Evolutionary conservation across 2,329 filamentous ascomycete genomes (phyloP), one percentile per base, ranked within the genome.

Genomic region (Cadophora sp.): DNA sequence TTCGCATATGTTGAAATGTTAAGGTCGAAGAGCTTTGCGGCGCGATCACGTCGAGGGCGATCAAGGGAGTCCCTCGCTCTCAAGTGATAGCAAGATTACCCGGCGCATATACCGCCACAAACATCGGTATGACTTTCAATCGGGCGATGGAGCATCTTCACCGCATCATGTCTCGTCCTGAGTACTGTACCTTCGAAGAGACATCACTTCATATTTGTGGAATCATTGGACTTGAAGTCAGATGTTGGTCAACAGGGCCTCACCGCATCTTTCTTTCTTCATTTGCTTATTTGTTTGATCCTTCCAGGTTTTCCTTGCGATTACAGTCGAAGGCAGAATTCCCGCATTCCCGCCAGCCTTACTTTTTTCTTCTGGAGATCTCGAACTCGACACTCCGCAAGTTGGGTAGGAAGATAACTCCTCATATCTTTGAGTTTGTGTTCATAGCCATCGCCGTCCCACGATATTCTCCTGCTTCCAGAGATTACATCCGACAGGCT

Each of bases 1-100:
- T n/a, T 64, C 46, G 66, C 68, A 67, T 65, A 67, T 55, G 34
- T n/a, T 55, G 22, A 40, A 65, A 40, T 8, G 8, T 40, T 59
- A n/a, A 27, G 14, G 26, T 55, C 22, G 24, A 55, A 2, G 40
- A 48, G 16, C 24, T 46, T 27, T n/a, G 16, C 46, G 58, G 24
- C 26, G 63, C 37, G 27, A 60, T 24, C 51, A 34, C 3, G 16
- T 43, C 31, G 19, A 43, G 31, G 19, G 24, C 48, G 34, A 48
- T 48, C 53, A 65, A 59, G 62, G 62, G 27, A 51, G 14, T 24
- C 22, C 62, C 53, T 46, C 34, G 46, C 31, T 46, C 29, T 65
- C 34, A 53, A 66, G 31, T 61, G 56, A 65, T 61, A 24, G 51
- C 31, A 64, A 51, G 29, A 69, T 55, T 62, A 53, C 43, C 46